Evolutionary conservation across 345 rosid genomes (phyloP).

Genomic region (Eucalyptus marginata): DNA sequence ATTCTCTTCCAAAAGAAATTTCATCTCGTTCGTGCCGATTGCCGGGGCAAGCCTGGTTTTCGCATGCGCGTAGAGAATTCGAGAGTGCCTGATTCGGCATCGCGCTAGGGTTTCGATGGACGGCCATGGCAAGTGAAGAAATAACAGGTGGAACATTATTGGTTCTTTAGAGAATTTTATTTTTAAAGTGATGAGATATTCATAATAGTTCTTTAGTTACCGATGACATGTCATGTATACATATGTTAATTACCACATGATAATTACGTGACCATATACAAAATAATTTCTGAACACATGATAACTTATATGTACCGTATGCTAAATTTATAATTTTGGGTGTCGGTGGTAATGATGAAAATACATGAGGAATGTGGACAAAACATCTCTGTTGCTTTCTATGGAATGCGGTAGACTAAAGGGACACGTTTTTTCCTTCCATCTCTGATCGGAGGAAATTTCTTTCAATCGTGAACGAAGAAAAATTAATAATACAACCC

Average conservation of each 20-base stretch:
- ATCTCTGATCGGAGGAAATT: neutral
- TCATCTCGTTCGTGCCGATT: neutral
- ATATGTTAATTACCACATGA: neutral
- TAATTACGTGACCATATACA: neutral
- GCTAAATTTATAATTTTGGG: neutral
- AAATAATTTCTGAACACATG: neutral
- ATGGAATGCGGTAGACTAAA: neutral
- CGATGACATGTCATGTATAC: neutral
- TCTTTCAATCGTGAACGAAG: neutral
- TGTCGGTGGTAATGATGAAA: neutral
- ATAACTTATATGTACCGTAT: neutral
- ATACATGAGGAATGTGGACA: neutral
- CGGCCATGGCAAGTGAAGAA: neutral
- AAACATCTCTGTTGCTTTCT: neutral
- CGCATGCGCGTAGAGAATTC: neutral
- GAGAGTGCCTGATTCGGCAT: neutral
- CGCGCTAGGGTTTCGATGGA: neutral
- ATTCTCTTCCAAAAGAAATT: neutral
- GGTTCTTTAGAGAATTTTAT: neutral
- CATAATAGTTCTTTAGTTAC: neutral
- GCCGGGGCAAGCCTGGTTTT: neutral
- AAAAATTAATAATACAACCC: neutral
- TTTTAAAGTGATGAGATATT: neutral
- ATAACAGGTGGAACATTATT: neutral
- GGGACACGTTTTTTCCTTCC: neutral